Conservation (phyloP, 169 alveolate species). For the Cryptosporidium meleagridis region DNA sequence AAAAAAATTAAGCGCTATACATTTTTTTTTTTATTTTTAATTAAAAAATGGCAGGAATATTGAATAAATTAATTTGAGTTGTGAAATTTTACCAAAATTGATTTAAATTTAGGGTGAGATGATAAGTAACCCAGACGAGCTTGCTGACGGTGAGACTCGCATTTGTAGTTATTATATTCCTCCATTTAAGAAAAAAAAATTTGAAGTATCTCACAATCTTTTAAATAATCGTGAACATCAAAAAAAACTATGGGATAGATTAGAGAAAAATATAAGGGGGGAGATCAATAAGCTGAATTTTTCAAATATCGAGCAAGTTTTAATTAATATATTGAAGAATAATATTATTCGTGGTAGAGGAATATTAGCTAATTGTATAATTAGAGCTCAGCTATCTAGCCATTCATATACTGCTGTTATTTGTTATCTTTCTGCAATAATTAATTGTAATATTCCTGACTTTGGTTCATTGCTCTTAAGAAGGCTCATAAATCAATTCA, state of each 20-base stretch:
- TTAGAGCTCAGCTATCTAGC: constrained; percentile 98
- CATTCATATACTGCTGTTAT: constrained; percentile 96
- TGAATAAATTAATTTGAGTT: not conserved
- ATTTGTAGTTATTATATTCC: constrained; percentile 34
- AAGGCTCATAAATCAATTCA: constrained; percentile 93
- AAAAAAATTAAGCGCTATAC: not conserved
- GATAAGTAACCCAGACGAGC: not conserved
- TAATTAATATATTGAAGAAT: constrained; percentile 87
- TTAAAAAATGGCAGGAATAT: not conserved
- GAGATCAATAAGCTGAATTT: constrained; percentile 38
- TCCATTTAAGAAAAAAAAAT: constrained; percentile 23
- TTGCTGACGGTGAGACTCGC: not conserved
- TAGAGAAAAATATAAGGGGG: constrained; percentile 46
- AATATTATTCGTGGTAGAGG: constrained; percentile 98
- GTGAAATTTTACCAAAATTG: not conserved
- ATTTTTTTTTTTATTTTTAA: not conserved
- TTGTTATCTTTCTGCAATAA: constrained; percentile 95
- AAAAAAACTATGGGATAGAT: constrained; percentile 21
- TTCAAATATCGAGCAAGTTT: constrained; percentile 28
- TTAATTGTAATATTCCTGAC: constrained; percentile 98
- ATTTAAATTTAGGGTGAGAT: not conserved
- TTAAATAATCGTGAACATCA: constrained; percentile 11
- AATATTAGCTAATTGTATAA: constrained; percentile 93
- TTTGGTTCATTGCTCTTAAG: constrained; percentile 94
- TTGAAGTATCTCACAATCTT: not conserved